Evolutionary conservation across 1,139 yeast species (phyloP).

Genomic region (Hemisphaericaspora xylanilytica): DNA sequence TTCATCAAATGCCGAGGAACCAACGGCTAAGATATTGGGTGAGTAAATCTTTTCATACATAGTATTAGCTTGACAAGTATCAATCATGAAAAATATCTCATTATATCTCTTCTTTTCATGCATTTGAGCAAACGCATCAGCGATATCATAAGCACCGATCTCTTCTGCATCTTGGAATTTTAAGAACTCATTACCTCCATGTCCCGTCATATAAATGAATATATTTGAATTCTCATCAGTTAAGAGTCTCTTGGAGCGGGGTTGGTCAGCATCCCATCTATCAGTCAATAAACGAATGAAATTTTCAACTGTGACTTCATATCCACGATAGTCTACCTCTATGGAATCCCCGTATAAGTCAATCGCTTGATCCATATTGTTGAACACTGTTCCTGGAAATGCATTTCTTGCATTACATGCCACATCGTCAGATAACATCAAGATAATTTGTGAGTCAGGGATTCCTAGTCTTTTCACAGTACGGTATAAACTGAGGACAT

Average conservation of each 20-base stretch:
- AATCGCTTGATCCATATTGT: constrained; percentile 89
- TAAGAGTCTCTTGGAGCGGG: constrained; percentile 81
- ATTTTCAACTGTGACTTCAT: constrained; percentile 96
- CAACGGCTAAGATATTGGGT: constrained; percentile 90
- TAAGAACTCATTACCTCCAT: constrained; percentile 96
- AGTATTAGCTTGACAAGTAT: constrained; percentile 97
- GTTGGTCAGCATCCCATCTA: constrained; percentile 93
- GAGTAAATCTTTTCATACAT: constrained; percentile 93
- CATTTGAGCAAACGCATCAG: constrained; percentile 98
- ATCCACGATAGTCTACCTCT: constrained; percentile 96
- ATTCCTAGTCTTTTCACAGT: constrained; percentile 94
- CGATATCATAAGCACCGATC: constrained; percentile 90
- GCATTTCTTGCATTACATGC: constrained; percentile 96
- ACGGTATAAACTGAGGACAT: constrained; percentile 88
- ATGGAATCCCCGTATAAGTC: constrained; percentile 93
- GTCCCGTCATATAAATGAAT: constrained; percentile 95
- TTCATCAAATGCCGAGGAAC: constrained; percentile 87
- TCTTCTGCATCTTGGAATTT: constrained; percentile 99
- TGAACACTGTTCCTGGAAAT: constrained; percentile 94
- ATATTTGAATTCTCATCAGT: constrained; percentile 95
- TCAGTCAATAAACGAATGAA: constrained; percentile 87
- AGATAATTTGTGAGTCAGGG: constrained; percentile 94
- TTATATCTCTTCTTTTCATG: constrained; percentile 91
- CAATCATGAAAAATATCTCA: constrained; percentile 95
- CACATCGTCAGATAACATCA: constrained; percentile 95